phyloP scores from a whole-genome alignment of 1,284 basidiomycete species.

The Hemileia vastatrix region DNA sequence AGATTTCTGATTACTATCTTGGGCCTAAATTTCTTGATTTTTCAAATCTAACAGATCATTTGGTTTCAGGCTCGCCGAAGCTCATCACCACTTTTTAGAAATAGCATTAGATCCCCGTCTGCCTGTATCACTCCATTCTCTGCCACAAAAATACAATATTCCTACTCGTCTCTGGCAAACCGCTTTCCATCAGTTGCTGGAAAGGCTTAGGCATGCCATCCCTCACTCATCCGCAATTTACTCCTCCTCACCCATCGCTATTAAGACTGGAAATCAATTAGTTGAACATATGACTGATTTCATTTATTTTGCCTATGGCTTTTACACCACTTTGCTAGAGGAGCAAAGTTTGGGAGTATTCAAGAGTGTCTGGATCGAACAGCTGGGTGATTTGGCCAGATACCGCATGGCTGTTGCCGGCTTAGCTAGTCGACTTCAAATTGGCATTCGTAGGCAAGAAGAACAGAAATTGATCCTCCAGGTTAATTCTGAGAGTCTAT shows the following conservation, averaged over 20 bases:
- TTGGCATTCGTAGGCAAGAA: too few relatives aligned
- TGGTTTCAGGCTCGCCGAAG: conserved; percentile 63
- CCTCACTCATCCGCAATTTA: conserved; percentile 47
- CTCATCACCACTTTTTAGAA: conserved; percentile 74
- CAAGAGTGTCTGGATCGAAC: conserved; percentile 82
- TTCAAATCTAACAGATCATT: neutral
- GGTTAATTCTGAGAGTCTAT: too few relatives aligned
- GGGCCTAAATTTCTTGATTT: neutral
- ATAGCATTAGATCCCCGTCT: conserved; percentile 76
- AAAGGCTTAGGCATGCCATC: conserved; percentile 74
- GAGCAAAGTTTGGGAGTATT: conserved; percentile 63
- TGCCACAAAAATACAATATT: conserved; percentile 89
- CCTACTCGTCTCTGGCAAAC: conserved; percentile 86
- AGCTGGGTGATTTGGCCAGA: conserved; percentile 85
- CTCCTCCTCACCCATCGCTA: neutral
- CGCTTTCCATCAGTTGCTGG: conserved; percentile 79
- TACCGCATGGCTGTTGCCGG: conserved; percentile 83
- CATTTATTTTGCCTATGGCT: conserved; percentile 88
- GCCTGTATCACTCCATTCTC: conserved; percentile 73
- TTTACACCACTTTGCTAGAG: conserved; percentile 82
- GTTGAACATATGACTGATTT: conserved; percentile 74
- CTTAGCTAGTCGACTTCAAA: too few relatives aligned
- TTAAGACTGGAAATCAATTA: conserved; percentile 31
- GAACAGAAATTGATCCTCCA: too few relatives aligned
- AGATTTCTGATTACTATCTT: neutral